Conservation (phyloP, 148 eudicot species). For the Rhododendron williamsianum region DNA sequence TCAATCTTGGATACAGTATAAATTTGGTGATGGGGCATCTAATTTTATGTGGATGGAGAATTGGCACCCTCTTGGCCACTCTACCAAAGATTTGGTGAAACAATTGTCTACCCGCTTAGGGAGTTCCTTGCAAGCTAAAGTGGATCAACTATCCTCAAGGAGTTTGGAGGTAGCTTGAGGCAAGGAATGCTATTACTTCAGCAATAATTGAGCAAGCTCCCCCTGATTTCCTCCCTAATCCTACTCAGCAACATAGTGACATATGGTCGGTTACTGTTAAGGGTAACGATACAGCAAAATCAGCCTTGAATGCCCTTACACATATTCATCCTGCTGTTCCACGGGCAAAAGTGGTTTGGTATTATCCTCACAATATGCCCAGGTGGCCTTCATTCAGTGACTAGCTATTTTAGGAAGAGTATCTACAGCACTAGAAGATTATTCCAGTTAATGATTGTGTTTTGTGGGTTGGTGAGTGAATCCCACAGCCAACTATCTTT, state of each 20-base stretch:
- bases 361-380: not conserved
- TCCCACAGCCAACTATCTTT: not conserved
- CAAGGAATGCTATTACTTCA: not conserved
- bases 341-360: not conserved
- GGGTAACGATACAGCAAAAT: no score
- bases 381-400: not conserved
- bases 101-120: not conserved
- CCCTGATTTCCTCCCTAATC: no score
- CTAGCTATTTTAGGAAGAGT: not conserved
- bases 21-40: no score
- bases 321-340: not conserved
- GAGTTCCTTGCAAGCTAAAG: not conserved
- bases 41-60: no score
- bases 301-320: not conserved
- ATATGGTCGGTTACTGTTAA: no score
- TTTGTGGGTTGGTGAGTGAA: not conserved
- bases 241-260: no score
- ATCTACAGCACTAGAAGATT: not conserved
- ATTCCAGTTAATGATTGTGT: not conserved
- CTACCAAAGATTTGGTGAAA: no score
- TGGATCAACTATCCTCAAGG: not conserved
- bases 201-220: no score
- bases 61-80: no score
- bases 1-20: no score
- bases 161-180: not conserved